Percentiles rank a stretch among this genome's conserved stretches.
Conservation (phyloP, 371 early-diverging fungal species). For the Circinella umbellata region DNA sequence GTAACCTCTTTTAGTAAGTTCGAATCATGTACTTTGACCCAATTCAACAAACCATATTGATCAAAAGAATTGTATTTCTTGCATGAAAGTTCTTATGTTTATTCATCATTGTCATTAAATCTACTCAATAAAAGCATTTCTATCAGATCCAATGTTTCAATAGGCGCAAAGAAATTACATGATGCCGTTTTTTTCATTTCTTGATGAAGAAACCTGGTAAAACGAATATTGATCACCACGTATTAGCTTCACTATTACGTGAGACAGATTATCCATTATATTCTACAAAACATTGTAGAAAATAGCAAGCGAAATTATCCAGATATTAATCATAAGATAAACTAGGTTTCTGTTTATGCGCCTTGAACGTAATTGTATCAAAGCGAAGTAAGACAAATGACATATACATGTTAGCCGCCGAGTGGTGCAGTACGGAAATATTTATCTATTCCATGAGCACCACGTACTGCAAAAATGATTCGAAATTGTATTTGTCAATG, state of each 20-base stretch:
- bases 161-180: constrained; percentile 95
- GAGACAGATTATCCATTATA: constrained; percentile 98
- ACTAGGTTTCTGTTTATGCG: constrained; percentile 92
- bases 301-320: constrained; percentile 95
- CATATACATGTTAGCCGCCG: constrained; percentile 90
- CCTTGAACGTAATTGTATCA: constrained; percentile 99
- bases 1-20: constrained; percentile 61
- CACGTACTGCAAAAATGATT: constrained; percentile 77
- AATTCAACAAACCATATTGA: constrained; percentile 99
- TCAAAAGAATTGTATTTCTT: constrained; percentile 97
- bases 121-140: constrained; percentile 86
- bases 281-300: constrained; percentile 99
- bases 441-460: constrained; percentile 96
- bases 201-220: constrained; percentile 99
- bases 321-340: constrained; percentile 99
- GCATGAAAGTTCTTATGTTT: constrained; percentile 99
- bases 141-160: constrained; percentile 91
- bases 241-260: constrained; percentile 63
- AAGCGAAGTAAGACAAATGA: constrained; percentile 90
- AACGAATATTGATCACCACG: constrained; percentile 98
- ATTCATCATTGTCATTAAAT: constrained; percentile 94
- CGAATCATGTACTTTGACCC: constrained; percentile 95
- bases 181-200: constrained; percentile 96
- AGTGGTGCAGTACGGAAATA: constrained; percentile 92
- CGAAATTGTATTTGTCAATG: constrained; percentile 96